A percentile compares a stretch with the other conserved stretches of the same genome.
phyloP scores from a whole-genome alignment of 169 alveolate genomes.

The Plasmodium adleri region DNA sequence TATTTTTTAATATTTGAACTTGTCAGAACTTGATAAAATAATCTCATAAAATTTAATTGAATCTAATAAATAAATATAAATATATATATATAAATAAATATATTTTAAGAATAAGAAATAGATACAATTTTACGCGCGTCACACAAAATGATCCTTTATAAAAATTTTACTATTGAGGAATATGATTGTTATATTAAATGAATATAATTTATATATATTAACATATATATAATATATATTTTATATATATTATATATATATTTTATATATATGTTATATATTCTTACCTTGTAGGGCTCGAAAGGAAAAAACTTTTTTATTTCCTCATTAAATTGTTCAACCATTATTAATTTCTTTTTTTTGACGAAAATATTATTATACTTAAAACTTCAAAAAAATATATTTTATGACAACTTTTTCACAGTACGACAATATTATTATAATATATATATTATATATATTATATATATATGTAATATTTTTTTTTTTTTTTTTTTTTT shows the following conservation, averaged over 20 bases:
- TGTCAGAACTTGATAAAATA: slow-evolving; percentile 25
- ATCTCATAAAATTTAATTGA: slow-evolving; percentile 37
- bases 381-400: too few species aligned
- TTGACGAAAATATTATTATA: too few species aligned
- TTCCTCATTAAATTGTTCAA: slow-evolving; percentile 15
- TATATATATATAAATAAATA: not conserved
- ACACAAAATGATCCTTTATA: too few species aligned
- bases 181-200: not conserved
- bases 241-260: not conserved
- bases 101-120: not conserved
- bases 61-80: slow-evolving; percentile 13
- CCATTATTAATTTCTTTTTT: not conserved
- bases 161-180: too few species aligned
- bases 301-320: slow-evolving; percentile 38
- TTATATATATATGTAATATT: too few species aligned
- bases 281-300: slow-evolving; percentile 31
- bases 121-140: too few species aligned
- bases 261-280: not conserved
- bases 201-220: not conserved
- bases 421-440: too few species aligned
- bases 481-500: too few species aligned
- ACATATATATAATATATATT: not conserved
- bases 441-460: too few species aligned
- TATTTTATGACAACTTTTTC: too few species aligned
- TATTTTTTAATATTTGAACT: slow-evolving; percentile 15